Evolutionary conservation across 352 stramenopile species (phyloP).

Genomic region (Pythium utonaiense): DNA sequence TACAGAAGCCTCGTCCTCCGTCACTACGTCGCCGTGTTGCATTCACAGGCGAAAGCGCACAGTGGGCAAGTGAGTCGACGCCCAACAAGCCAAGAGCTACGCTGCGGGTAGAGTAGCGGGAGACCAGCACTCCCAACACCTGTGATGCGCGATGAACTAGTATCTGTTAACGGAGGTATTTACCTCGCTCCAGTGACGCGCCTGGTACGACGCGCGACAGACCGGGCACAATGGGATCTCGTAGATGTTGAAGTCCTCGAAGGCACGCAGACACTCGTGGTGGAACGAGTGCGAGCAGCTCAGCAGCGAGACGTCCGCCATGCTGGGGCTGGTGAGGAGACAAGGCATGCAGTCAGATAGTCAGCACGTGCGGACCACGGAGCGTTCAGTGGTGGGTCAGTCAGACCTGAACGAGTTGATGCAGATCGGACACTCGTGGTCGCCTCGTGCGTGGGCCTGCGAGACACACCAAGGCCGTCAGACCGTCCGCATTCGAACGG

Average conservation of each 20-base stretch:
- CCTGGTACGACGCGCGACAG: slow-evolving; percentile 49
- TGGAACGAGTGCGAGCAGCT: slow-evolving; percentile 84
- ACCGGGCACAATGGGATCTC: slow-evolving; percentile 73
- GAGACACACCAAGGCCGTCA: neutral
- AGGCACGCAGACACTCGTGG: slow-evolving; percentile 60
- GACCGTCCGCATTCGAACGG: neutral
- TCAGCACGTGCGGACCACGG: neutral
- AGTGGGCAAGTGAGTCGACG: neutral
- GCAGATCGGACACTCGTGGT: slow-evolving; percentile 80
- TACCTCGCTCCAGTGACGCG: slow-evolving; percentile 3
- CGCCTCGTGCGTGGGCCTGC: slow-evolving; percentile 41
- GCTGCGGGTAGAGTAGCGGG: neutral
- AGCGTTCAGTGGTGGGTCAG: too few species aligned
- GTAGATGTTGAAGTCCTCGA: slow-evolving; percentile 88
- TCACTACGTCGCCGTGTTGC: neutral
- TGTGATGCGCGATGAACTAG: neutral
- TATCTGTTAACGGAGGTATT: slow-evolving; percentile 4
- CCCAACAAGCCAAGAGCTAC: neutral
- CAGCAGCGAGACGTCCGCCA: slow-evolving; percentile 46
- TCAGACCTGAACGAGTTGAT: slow-evolving; percentile 67
- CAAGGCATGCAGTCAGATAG: neutral
- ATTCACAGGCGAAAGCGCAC: neutral
- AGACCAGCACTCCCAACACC: neutral
- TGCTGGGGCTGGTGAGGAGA: slow-evolving; percentile 23
- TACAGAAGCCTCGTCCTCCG: neutral